phyloP scores from a whole-genome alignment of 2,329 filamentous ascomycete genomes.

The Aschersonia sp. region DNA sequence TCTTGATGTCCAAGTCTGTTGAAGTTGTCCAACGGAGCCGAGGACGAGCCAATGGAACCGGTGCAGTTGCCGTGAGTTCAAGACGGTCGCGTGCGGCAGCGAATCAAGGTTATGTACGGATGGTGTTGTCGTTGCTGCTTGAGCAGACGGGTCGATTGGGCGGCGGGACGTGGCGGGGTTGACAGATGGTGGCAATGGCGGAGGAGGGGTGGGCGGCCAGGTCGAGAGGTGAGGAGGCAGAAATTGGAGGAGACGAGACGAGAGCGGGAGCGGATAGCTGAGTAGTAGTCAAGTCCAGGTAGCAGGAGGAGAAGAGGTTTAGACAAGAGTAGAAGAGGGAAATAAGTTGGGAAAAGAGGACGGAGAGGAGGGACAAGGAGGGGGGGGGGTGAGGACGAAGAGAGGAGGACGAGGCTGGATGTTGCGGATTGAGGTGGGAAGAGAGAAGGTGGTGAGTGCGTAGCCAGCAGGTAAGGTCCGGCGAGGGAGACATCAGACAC shows the following conservation, averaged over 20 bases:
- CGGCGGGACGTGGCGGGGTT: constrained; percentile 2
- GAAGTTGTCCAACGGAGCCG: background rate
- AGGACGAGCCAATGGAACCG: background rate
- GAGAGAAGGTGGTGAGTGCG: background rate
- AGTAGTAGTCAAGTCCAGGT: background rate
- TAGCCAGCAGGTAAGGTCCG: background rate
- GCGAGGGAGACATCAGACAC: background rate
- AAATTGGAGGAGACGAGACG: background rate
- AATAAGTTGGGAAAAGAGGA: background rate
- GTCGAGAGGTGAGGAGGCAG: background rate
- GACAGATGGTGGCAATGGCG: constrained; percentile 1
- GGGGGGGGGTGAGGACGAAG: background rate
- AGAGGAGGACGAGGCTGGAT: constrained; percentile 3
- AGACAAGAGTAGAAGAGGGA: background rate
- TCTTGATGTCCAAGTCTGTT: no score
- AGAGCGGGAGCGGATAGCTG: background rate
- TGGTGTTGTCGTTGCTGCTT: background rate
- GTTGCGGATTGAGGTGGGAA: constrained; percentile 2
- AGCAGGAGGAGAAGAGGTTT: background rate
- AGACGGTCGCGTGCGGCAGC: background rate
- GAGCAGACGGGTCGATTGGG: background rate
- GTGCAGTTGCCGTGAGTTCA: background rate
- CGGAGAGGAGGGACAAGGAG: constrained; percentile 2
- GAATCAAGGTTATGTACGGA: background rate
- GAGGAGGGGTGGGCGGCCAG: background rate